Conservation (phyloP, 208 protist genomes). For the Crithidia sp. region DNA sequence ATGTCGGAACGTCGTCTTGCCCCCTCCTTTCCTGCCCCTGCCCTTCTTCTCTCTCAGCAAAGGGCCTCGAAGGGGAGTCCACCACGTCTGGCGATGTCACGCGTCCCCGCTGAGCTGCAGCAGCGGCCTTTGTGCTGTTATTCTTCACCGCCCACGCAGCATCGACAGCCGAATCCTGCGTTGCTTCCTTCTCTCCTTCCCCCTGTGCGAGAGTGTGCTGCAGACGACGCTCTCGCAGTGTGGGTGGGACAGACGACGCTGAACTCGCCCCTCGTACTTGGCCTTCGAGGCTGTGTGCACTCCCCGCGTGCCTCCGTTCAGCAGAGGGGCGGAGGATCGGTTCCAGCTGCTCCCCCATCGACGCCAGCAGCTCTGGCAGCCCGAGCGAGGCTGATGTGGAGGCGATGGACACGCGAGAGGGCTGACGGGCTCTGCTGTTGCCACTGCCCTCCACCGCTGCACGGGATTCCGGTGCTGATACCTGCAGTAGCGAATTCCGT, state of each 20-base stretch:
- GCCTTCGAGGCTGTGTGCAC: background rate
- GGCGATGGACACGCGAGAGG: background rate
- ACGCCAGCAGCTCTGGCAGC: constrained; percentile 14
- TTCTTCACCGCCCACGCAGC: too few relatives aligned
- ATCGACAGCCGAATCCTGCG: too few relatives aligned
- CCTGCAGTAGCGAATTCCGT: too few relatives aligned
- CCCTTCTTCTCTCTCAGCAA: background rate
- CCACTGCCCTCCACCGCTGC: background rate
- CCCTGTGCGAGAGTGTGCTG: background rate
- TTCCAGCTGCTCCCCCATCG: constrained; percentile 9
- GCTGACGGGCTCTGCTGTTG: background rate
- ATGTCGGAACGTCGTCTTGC: too few relatives aligned
- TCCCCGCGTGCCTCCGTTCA: background rate
- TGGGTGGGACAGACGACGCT: background rate
- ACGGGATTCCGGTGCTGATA: too few relatives aligned
- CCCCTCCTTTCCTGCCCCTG: background rate
- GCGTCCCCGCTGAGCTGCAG: constrained; percentile 14
- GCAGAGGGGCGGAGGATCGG: background rate
- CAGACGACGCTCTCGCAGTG: background rate
- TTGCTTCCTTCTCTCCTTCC: background rate
- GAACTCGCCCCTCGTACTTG: background rate
- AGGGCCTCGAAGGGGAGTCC: constrained; percentile 1
- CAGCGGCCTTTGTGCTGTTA: too few relatives aligned
- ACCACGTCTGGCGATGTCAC: background rate
- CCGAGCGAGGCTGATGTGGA: background rate